phyloP scores from a whole-genome alignment of 805 yeast genomes.

The Metschnikowia lunata region DNA sequence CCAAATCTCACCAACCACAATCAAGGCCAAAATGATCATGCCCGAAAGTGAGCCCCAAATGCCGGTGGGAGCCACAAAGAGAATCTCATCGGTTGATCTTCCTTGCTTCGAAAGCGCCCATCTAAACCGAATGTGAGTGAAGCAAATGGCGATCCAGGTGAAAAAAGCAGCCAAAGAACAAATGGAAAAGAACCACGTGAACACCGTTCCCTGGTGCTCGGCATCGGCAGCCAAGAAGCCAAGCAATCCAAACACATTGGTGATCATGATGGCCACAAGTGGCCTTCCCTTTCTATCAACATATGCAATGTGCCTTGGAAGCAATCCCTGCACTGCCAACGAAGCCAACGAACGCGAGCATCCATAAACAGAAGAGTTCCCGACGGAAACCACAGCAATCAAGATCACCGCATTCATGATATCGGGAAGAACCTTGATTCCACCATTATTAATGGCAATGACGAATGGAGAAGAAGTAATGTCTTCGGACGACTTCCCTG shows the following conservation, averaged over 20 bases:
- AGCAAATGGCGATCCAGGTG: constrained; percentile 38
- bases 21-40: constrained; percentile 26
- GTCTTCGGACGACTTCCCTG: constrained; percentile 10
- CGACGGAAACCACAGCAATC: constrained; percentile 27
- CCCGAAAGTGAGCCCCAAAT: constrained; percentile 35
- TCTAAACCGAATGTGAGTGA: constrained; percentile 40
- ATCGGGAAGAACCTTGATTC: constrained; percentile 24
- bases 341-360: constrained; percentile 58
- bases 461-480: constrained; percentile 27
- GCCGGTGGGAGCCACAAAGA: constrained; percentile 33
- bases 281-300: constrained; percentile 70
- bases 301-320: constrained; percentile 55
- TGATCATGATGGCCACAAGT: constrained; percentile 48
- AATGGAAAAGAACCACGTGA: constrained; percentile 40
- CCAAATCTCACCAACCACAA: constrained; percentile 37
- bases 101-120: constrained; percentile 33
- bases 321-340: constrained; percentile 58
- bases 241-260: constrained; percentile 40
- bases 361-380: constrained; percentile 28
- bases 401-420: constrained; percentile 27
- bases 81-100: constrained; percentile 31
- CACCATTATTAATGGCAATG: constrained; percentile 27
- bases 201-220: constrained; percentile 28
- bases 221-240: constrained; percentile 34
- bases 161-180: constrained; percentile 40